Conservation (phyloP, 345 rosid species). For the Acer negundo region DNA sequence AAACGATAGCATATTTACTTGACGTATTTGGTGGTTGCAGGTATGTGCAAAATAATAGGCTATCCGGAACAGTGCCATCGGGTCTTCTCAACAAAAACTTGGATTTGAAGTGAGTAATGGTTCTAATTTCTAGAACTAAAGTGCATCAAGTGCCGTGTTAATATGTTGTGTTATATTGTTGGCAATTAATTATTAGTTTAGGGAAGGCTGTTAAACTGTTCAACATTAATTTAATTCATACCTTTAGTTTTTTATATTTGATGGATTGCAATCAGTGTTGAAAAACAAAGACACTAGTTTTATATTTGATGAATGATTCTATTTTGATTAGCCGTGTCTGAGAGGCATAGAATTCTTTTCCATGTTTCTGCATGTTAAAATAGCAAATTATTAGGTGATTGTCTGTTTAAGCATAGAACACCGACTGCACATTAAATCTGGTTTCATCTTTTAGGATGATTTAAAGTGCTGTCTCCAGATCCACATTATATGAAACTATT, state of each 20-base stretch:
- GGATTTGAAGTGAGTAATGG: constrained; percentile 63
- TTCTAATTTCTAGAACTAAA: constrained; percentile 7
- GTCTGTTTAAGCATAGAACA: background rate
- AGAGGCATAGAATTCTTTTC: background rate
- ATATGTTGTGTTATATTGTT: constrained; percentile 1
- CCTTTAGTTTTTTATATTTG: background rate
- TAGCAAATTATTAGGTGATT: background rate
- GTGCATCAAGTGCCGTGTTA: constrained; percentile 13
- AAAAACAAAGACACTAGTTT: constrained; percentile 1
- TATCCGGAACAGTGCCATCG: constrained; percentile 80
- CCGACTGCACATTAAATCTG: background rate
- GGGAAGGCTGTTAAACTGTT: background rate
- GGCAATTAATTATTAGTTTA: background rate
- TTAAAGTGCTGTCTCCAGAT: background rate
- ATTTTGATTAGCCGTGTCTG: constrained; percentile 4
- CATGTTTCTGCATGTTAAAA: background rate
- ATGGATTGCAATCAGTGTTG: background rate
- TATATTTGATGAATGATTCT: background rate
- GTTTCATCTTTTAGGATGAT: background rate
- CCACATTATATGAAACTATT: background rate
- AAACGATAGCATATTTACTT: constrained; percentile 18
- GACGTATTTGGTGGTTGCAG: constrained; percentile 48
- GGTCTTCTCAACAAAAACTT: constrained; percentile 48
- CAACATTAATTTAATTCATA: background rate
- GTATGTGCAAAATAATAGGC: constrained; percentile 80